These are phyloP conservation scores for Floccularia luteovirens DNA, from an alignment of 768 basidiomycete species.

Conservation along the genomic window DNA sequence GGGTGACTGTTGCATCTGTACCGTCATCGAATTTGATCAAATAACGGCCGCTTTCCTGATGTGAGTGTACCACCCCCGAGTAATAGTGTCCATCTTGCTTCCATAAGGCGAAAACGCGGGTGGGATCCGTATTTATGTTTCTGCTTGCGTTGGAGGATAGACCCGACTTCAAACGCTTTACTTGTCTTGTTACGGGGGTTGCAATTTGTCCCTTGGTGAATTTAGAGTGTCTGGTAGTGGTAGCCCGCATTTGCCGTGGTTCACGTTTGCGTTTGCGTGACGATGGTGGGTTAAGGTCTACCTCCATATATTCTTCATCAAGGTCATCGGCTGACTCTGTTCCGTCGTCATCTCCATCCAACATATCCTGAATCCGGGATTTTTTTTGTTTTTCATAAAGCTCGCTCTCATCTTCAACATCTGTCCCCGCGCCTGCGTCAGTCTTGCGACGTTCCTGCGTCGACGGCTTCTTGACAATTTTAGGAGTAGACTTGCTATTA, in stretches of 20 bases:
- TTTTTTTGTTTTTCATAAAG: too few relatives aligned
- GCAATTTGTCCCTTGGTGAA: constrained; percentile 4
- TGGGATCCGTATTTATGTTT: constrained; percentile 19
- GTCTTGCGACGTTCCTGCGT: constrained; percentile 7
- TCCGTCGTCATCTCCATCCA: constrained; percentile 27
- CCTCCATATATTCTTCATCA: constrained; percentile 23
- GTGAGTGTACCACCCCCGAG: constrained; percentile 44
- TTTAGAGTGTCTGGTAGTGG: constrained; percentile 14
- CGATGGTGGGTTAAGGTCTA: constrained; percentile 16
- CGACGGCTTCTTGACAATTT: constrained; percentile 2
- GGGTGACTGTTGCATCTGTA: constrained; percentile 34
- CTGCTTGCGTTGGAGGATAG: constrained; percentile 15
- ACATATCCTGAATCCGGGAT: too few relatives aligned
- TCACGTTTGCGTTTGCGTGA: constrained; percentile 40
- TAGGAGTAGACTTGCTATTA: constrained; percentile 1
- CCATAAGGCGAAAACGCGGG: constrained; percentile 70
- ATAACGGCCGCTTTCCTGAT: constrained; percentile 24
- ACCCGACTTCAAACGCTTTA: constrained; percentile 31
- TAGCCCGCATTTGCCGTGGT: constrained; percentile 11
- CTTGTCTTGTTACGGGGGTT: constrained; percentile 22
- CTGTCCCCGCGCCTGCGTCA: too few relatives aligned
- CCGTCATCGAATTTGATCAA: constrained; percentile 63
- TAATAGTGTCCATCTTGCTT: constrained; percentile 52
- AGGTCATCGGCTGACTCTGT: constrained; percentile 37
- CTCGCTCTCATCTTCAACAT: constrained; percentile 21